Base-by-base conservation (phyloP, 2,329 filamentous ascomycete genomes). In the Colletotrichum cordylinicola region DNA sequence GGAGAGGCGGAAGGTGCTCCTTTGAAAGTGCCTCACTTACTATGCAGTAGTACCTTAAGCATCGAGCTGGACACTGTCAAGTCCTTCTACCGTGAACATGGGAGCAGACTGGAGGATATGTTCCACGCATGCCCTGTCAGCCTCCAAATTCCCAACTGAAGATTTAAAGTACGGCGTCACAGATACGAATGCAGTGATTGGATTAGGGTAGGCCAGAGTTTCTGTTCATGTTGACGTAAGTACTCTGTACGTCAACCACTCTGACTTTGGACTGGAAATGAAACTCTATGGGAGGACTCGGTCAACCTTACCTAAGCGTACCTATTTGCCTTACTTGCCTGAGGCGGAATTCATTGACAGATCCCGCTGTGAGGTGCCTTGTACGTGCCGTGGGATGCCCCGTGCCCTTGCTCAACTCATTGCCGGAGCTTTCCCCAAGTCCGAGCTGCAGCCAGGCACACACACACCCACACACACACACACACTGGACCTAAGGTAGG, bases 341-440 rank as follows among this genome's bases (percentile, higher is more conserved):
- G 27, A 55, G 55, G 52, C 37, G 69, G 73, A 39, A 64, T 72
- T 64, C 73, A 24, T 72, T 67, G 55, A 72, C 69, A 62, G 73
- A 75, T 75, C 62, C 73, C 73, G 39, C 64, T 72, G 69, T 62
- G 18, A 43, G 18, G 39, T 10, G 10, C 39, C 39, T 43, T 43
- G 39, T 12, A 21, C 10, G 39, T 48, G 39, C 39, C 39, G n/a
- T 48, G 39, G 18, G n/a, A 21, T 10, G n/a, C 43, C 43, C 43
- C 2, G n/a, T 21, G n/a, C 43, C 43, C 43, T 48, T 48, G 39
- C 39, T 21, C 43, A 48, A 21, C n/a, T 48, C 69, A 29, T 16
- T 33, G 31, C 67, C 67, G 60, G 60, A 56, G 39, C 62, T 67
- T 62, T 62, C 31, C 56, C 72, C 61, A 72, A 72, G 68, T 72